Conservation (phyloP, 2,329 filamentous ascomycete species). For the Cercospora citrullina region DNA sequence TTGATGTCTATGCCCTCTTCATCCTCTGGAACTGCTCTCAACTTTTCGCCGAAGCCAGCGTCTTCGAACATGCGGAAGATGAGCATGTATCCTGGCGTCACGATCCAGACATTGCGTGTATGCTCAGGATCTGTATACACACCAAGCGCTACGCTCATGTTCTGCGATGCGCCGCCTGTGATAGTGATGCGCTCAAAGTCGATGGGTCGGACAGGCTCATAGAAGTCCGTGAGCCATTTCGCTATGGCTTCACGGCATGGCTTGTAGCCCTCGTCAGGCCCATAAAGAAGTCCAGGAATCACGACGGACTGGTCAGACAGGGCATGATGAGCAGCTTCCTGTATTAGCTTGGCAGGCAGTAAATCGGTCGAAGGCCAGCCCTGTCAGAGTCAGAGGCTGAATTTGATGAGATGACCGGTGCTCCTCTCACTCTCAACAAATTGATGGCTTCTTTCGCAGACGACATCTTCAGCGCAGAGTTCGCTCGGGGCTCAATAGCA, state of each 20-base stretch:
- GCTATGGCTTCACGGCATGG: constrained; percentile 70
- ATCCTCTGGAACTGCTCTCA: constrained; percentile 74
- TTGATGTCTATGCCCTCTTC: constrained; percentile 72
- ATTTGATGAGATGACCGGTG: not conserved
- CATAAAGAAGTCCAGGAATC: constrained; percentile 71
- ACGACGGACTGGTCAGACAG: constrained; percentile 62
- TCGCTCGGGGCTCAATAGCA: not conserved
- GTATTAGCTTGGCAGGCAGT: constrained; percentile 65
- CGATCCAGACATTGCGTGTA: constrained; percentile 76
- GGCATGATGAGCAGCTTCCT: constrained; percentile 59
- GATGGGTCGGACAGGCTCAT: constrained; percentile 48
- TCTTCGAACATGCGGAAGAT: constrained; percentile 84
- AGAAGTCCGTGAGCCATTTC: constrained; percentile 67
- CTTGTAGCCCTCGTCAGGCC: constrained; percentile 71
- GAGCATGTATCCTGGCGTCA: constrained; percentile 81
- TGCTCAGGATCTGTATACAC: constrained; percentile 77
- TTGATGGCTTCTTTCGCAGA: constrained; percentile 52
- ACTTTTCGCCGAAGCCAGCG: constrained; percentile 65
- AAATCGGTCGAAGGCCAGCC: constrained; percentile 66
- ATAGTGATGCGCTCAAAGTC: constrained; percentile 68
- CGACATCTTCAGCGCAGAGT: constrained; percentile 3
- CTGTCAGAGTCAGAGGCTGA: constrained; percentile 2
- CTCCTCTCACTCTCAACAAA: constrained; percentile 53
- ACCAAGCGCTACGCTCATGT: constrained; percentile 72
- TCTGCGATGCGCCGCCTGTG: constrained; percentile 83